phyloP scores from a whole-genome alignment of 1,139 yeast species.

The Candida glucosophila region DNA sequence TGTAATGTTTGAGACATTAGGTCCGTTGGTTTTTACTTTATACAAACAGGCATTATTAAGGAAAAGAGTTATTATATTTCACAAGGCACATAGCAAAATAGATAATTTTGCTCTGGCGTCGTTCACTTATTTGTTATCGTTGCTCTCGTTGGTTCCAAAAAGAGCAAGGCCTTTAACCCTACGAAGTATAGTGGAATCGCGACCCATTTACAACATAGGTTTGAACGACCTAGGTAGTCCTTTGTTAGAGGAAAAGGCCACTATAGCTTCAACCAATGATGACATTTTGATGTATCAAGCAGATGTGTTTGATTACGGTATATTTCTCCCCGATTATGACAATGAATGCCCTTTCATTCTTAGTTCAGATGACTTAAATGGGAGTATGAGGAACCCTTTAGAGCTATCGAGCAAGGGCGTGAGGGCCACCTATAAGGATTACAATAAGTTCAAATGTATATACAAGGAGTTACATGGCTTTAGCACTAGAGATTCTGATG shows the following conservation, averaged over 20 bases:
- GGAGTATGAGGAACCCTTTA: conserved; percentile 1
- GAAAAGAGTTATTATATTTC: conserved; percentile 51
- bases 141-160: conserved; percentile 30
- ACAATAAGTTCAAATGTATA: conserved; percentile 25
- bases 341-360: conserved; percentile 7
- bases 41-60: conserved; percentile 65
- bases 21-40: conserved; percentile 64
- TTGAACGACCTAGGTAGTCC: conserved; percentile 41
- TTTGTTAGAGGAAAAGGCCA: conserved; percentile 22
- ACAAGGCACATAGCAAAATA: conserved; percentile 25
- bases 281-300: conserved; percentile 52
- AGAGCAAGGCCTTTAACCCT: conserved; percentile 14
- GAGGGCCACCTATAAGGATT: conserved; percentile 29
- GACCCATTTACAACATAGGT: conserved; percentile 59
- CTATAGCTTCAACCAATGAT: conserved; percentile 65
- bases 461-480: conserved; percentile 18
- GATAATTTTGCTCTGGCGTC: conserved; percentile 16
- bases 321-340: conserved; percentile 21
- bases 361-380: conserved; percentile 6
- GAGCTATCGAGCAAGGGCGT: conserved; percentile 7
- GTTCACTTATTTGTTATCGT: conserved; percentile 27
- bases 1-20: conserved; percentile 43
- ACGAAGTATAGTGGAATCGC: conserved; percentile 16
- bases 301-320: conserved; percentile 45
- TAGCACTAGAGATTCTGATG: not conserved